Conservation (phyloP, 2,329 filamentous ascomycete genomes). For the Penicillium sclerotiorum region DNA sequence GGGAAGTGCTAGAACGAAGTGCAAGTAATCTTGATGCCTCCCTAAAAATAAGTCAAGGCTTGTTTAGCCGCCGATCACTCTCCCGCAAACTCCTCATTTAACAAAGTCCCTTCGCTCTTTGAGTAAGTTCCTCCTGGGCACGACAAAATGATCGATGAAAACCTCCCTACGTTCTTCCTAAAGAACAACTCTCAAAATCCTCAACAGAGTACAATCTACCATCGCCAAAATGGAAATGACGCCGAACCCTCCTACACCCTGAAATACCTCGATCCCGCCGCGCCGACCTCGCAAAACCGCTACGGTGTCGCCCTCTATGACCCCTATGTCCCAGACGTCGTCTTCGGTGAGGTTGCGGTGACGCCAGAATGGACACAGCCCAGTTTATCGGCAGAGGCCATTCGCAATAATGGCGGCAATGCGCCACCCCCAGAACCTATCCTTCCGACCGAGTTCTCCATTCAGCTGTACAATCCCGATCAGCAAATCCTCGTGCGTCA, state of each 20-base stretch:
- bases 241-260: slow-evolving; percentile 79
- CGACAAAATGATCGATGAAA: slow-evolving; percentile 90
- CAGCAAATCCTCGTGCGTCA: slow-evolving; percentile 71
- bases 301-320: slow-evolving; percentile 88
- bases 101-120: not conserved
- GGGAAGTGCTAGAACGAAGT: not conserved
- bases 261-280: slow-evolving; percentile 71
- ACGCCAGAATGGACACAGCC: slow-evolving; percentile 85
- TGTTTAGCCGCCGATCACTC: slow-evolving; percentile 29
- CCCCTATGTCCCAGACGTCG: slow-evolving; percentile 74
- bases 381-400: slow-evolving; percentile 76
- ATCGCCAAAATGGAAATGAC: slow-evolving; percentile 75
- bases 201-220: slow-evolving; percentile 43
- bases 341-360: slow-evolving; percentile 85
- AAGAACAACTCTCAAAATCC: slow-evolving; percentile 50
- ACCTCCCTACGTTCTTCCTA: slow-evolving; percentile 75
- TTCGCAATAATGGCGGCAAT: slow-evolving; percentile 68
- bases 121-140: slow-evolving; percentile 12
- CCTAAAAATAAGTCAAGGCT: slow-evolving; percentile 10
- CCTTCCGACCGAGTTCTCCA: slow-evolving; percentile 75
- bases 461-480: slow-evolving; percentile 93
- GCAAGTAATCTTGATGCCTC: slow-evolving; percentile 7
- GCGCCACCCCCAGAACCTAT: slow-evolving; percentile 69
- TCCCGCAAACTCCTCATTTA: slow-evolving; percentile 9
- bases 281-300: slow-evolving; percentile 72